Conservation (phyloP, 306 rosid species). For the Prunus campanulata region DNA sequence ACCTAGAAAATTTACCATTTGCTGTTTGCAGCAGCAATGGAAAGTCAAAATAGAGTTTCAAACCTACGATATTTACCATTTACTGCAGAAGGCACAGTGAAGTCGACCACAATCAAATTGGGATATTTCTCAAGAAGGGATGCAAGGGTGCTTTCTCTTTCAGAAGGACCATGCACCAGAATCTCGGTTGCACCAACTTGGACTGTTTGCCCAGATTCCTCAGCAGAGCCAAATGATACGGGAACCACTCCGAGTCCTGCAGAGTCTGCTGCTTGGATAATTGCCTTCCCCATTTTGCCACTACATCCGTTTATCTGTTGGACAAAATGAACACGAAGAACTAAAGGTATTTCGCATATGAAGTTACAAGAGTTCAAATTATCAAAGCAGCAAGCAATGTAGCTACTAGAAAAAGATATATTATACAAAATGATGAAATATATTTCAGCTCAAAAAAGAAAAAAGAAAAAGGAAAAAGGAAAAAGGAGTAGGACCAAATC, state of each 20-base stretch:
- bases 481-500: neutral
- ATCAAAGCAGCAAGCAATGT: neutral
- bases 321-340: constrained; percentile 9
- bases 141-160: constrained; percentile 62
- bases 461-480: too few relatives aligned
- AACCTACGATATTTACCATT: constrained; percentile 48
- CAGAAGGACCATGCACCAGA: constrained; percentile 74
- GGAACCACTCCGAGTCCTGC: constrained; percentile 84
- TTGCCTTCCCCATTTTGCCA: constrained; percentile 90
- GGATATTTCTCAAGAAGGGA: constrained; percentile 58
- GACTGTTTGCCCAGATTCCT: constrained; percentile 60
- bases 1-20: neutral
- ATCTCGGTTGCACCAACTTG: constrained; percentile 60
- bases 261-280: constrained; percentile 74
- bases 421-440: too few relatives aligned
- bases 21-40: neutral
- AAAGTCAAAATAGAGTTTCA: neutral
- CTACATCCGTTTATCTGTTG: constrained; percentile 79
- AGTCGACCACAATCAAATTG: constrained; percentile 79
- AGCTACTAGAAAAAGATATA: neutral
- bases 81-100: constrained; percentile 81
- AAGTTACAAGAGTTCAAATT: neutral
- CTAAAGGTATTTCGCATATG: neutral
- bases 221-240: constrained; percentile 69
- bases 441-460: neutral